Conservation (phyloP, 2,329 filamentous ascomycete genomes). For the Kalmusia sp. region DNA sequence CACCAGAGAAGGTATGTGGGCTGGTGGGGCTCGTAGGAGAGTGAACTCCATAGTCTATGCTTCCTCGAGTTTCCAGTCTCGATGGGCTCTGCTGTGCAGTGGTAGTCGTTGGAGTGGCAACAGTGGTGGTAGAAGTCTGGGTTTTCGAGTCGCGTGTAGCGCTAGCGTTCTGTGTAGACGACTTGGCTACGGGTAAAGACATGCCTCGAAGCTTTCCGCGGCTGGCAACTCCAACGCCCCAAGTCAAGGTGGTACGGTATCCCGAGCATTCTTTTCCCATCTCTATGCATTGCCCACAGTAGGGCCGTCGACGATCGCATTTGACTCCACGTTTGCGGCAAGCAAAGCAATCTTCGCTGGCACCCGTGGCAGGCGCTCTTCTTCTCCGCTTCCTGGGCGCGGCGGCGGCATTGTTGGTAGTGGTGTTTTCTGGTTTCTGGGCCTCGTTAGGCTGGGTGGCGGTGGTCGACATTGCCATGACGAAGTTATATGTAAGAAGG, state of each 20-base stretch:
- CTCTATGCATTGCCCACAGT: slow-evolving; percentile 93
- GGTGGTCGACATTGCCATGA: slow-evolving; percentile 43
- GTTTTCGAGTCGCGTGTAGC: slow-evolving; percentile 36
- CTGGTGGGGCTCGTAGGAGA: slow-evolving; percentile 46
- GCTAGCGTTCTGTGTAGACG: slow-evolving; percentile 35
- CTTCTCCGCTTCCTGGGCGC: slow-evolving; percentile 73
- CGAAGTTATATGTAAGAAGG: slow-evolving; percentile 24
- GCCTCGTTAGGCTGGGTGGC: slow-evolving; percentile 41
- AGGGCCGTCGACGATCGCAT: slow-evolving; percentile 90
- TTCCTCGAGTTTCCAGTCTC: slow-evolving; percentile 36
- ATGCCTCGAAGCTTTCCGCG: slow-evolving; percentile 92
- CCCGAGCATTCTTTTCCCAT: slow-evolving; percentile 91
- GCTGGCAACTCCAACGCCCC: slow-evolving; percentile 95
- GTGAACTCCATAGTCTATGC: slow-evolving; percentile 42
- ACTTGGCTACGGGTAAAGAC: slow-evolving; percentile 70
- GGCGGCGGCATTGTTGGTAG: slow-evolving; percentile 36
- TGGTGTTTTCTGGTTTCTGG: slow-evolving; percentile 38
- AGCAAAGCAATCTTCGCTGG: slow-evolving; percentile 92
- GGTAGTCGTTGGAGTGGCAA: slow-evolving; percentile 22
- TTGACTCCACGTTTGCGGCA: slow-evolving; percentile 83
- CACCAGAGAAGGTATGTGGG: slow-evolving; percentile 40
- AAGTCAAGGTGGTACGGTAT: slow-evolving; percentile 96
- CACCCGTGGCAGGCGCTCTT: slow-evolving; percentile 86
- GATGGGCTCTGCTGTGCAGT: slow-evolving; percentile 33
- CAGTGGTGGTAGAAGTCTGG: slow-evolving; percentile 33